Evolutionary conservation across 208 protist genomes (phyloP), one percentile per base, ranked within the genome.

Genomic region (Strigomonas culicis): DNA sequence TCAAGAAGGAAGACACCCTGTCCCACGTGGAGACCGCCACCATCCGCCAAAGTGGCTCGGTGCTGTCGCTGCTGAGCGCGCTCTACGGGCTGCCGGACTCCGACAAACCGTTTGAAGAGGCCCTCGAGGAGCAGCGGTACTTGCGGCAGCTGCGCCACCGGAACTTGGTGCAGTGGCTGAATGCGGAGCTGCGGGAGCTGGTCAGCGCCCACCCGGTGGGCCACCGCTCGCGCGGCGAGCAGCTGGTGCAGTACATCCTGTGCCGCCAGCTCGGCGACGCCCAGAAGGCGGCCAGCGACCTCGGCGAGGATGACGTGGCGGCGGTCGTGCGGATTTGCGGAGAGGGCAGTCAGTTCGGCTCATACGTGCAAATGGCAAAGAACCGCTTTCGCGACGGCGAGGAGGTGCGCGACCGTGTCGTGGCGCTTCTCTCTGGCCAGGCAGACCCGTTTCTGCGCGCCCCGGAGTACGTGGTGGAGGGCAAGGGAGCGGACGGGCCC

Each of bases 331-430:
- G 80, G 1, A 74, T 96, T 52, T 96, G 86, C 60, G 87, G 90
- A 2, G 80, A 89, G 51, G 90, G 90, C 44, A 92, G 92, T 57
- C 86, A 91, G 63, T 93, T 96, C 57, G 87, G 86, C 43, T 64
- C 70, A 36, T 93, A 84, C 64, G 77, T 95, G 0, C 68, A 88
- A 65, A 86, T 86, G 70, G 61, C 65, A 47, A 79, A 74, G 46
- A 52, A 56, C 15, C 66, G 74, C 32, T 76, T 88, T 57, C 44
- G 65, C 47, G 68, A 75, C 34, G 84, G 79, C 50, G 50, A 62
- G 32, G 73, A 72, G 74, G 74, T 91, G 49, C 84, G 80, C 21
- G 76, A 88, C 49, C 86, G 84, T 25, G 82, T 94, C 34, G 81
- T 93, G 28, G 78, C 71, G n/a, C 68, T 96, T 25, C 75, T 96